Percentiles rank a stretch among this genome's conserved stretches.
Evolutionary conservation across 352 stramenopile genomes (phyloP).

Genomic region (Phytophthora sojae): DNA sequence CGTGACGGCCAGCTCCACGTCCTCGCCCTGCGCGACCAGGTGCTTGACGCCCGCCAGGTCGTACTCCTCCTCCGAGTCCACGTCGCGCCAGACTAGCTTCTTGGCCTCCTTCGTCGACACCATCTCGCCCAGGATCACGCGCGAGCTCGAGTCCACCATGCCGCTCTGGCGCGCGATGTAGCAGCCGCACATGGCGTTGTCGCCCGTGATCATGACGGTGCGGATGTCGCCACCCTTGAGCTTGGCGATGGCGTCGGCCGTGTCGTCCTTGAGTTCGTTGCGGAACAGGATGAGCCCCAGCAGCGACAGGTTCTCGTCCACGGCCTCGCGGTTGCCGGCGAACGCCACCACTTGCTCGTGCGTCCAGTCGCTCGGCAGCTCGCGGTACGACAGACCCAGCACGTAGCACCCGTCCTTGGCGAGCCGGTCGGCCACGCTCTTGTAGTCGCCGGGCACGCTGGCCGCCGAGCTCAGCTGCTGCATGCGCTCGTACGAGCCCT

Average conservation of each 20-base stretch:
- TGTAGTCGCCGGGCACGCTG: conserved; percentile 69
- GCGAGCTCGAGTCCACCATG: conserved; percentile 38
- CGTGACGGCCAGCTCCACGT: conserved; percentile 56
- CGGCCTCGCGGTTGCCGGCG: conserved; percentile 48
- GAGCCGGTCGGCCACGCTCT: conserved; percentile 35
- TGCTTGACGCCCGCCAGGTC: conserved; percentile 41
- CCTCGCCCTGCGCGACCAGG: conserved; percentile 29
- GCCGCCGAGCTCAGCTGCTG: conserved; percentile 44
- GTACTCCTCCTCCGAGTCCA: conserved; percentile 51
- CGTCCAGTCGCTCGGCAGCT: conserved; percentile 32
- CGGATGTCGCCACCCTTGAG: conserved; percentile 64
- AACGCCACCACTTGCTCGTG: conserved; percentile 29
- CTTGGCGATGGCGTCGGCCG: conserved; percentile 60
- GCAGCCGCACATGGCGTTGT: conserved; percentile 61
- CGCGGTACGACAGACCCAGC: conserved; percentile 58
- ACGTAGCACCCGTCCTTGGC: conserved; percentile 78
- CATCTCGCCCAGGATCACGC: conserved; percentile 52
- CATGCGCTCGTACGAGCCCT: conserved; percentile 78
- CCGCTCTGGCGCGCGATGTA: conserved; percentile 51
- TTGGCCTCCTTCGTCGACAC: conserved; percentile 35
- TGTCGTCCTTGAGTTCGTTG: conserved; percentile 73
- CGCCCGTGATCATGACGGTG: conserved; percentile 86
- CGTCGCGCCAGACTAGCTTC: conserved; percentile 55
- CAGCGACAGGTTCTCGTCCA: conserved; percentile 63
- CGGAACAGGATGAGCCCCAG: conserved; percentile 78